Base-by-base conservation (phyloP, 768 basidiomycete genomes). In the Kwoniella dendrophila region DNA sequence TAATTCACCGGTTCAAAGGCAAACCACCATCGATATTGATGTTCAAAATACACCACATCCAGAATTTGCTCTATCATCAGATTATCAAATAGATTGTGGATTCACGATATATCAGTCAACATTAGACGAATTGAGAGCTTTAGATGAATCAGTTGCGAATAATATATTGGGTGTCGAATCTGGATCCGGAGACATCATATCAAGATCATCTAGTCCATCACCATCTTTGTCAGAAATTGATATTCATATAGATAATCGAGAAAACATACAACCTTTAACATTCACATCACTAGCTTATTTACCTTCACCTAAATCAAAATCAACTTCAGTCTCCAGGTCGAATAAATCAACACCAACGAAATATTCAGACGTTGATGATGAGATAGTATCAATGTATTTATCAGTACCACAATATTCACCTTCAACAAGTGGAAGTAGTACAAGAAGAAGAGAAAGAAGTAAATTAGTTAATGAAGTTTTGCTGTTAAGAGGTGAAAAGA, bases 201-300 rank as follows among this genome's bases (percentile, higher is more conserved):
- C 27, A 33, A 0, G 29, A 18, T n/a, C 29, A 26, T 10, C 4
- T 1, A 51, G 49, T 36, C 43, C 62, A 30, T 29, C 34, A 22
- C 26, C 63, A 18, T 50, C 64, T 34, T 36, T 49, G 4, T 54
- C 59, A 32, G 30, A 45, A 14, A 33, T 51, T 4, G 22, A 53
- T 5, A 16, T 54, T 8, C 27, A 47, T 34, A 26, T 58, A 24
- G 66, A 73, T 10, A 54, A 73, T 53, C 69, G 67, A 55, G 72
- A 73, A 45, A 73, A 71, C 63, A 69, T 71, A 27, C 62, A 66
- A 56, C 56, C 63, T 29, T 22, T 48, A 18, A n/a, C 62, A 29
- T 22, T 29, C 45, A n/a, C 34, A 14, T 45, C 32, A 20, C 60
- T 18, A 45, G 27, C 53, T 16, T 50, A 44, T 18, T 58, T 11